Percentiles rank a stretch among this genome's conserved stretches.
These are phyloP conservation scores for Speleostelium caveatum DNA, from an alignment of 78 protist species.

Conservation along the genomic window DNA sequence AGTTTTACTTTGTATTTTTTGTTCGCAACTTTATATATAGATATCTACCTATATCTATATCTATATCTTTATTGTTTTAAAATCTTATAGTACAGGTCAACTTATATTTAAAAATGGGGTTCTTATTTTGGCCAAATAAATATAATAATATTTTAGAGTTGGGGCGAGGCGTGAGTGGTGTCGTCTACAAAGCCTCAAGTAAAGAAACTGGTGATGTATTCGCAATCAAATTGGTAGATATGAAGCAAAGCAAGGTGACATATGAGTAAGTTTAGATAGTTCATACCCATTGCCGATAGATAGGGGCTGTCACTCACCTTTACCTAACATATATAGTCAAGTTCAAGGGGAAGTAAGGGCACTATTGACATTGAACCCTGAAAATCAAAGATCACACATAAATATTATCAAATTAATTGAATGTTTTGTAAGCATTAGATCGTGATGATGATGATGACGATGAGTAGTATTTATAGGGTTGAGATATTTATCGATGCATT, in stretches of 20 bases:
- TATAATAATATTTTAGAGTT: conserved; percentile 1
- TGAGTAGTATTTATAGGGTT: neutral
- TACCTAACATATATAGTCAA: conserved; percentile 14
- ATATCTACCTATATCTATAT: no score
- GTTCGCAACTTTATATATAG: no score
- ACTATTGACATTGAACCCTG: conserved; percentile 49
- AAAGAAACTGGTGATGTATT: conserved; percentile 9
- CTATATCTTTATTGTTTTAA: no score
- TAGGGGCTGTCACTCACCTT: no score
- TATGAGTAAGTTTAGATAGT: conserved; percentile 61
- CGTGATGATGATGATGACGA: neutral
- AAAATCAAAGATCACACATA: conserved; percentile 18
- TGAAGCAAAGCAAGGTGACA: conserved; percentile 31
- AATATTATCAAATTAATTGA: conserved; percentile 60
- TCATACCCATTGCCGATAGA: no score
- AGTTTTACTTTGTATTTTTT: no score
- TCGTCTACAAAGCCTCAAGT: neutral
- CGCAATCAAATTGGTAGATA: conserved; percentile 18
- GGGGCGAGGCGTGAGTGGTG: conserved; percentile 38
- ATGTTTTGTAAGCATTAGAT: conserved; percentile 58
- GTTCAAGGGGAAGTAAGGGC: conserved; percentile 69
- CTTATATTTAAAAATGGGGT: no score
- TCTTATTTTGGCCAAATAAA: conserved; percentile 16
- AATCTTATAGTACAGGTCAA: no score
- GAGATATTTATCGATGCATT: neutral